phyloP scores from a whole-genome alignment of 2,329 filamentous ascomycete species.

The Xenosphaeropsis pyriputrescens region DNA sequence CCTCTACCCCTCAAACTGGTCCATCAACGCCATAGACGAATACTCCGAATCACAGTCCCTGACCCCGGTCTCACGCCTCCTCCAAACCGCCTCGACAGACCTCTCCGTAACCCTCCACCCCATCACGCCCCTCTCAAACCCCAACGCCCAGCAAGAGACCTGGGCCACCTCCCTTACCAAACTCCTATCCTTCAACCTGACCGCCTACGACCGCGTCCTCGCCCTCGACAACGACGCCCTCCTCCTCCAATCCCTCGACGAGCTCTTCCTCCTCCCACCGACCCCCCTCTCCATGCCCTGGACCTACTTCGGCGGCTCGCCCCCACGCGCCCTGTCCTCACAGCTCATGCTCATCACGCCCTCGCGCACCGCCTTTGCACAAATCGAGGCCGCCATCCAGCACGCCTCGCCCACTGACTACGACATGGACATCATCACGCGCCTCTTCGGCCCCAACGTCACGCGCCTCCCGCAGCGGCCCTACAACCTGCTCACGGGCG shows the following conservation, averaged over 20 bases:
- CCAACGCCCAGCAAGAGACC: background rate
- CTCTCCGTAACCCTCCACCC: background rate
- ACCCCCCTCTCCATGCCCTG: constrained; percentile 49
- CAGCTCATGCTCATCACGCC: constrained; percentile 49
- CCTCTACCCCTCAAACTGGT: background rate
- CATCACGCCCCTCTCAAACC: background rate
- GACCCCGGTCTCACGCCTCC: background rate
- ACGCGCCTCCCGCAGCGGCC: constrained; percentile 38
- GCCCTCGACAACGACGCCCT: constrained; percentile 49
- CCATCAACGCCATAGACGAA: background rate
- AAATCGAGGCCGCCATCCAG: constrained; percentile 11
- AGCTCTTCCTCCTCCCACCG: constrained; percentile 52
- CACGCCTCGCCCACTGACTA: constrained; percentile 17
- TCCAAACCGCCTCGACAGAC: background rate
- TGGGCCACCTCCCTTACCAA: constrained; percentile 38
- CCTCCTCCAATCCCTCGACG: constrained; percentile 49
- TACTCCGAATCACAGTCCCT: background rate
- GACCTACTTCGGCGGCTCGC: constrained; percentile 54
- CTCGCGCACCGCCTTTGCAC: constrained; percentile 29
- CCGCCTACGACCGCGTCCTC: constrained; percentile 37
- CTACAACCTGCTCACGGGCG: constrained; percentile 37
- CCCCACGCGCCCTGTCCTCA: constrained; percentile 35
- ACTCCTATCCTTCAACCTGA: constrained; percentile 38
- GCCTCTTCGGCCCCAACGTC: constrained; percentile 32
- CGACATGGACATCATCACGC: constrained; percentile 44